Base-by-base conservation (phyloP, 345 rosid genomes). In the Eucalyptus lansdowneana region DNA sequence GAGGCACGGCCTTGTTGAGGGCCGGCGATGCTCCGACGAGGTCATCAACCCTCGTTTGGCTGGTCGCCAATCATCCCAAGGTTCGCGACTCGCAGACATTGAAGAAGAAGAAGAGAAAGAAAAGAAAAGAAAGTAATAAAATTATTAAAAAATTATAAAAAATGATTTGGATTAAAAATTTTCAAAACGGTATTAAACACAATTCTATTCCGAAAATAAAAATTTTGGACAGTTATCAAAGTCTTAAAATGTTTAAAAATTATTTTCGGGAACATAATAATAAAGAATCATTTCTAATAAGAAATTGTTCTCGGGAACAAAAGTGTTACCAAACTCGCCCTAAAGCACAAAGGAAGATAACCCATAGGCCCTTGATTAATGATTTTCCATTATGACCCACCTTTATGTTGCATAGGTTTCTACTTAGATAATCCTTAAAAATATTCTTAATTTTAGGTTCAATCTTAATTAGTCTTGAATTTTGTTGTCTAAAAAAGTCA, bases 1-100 rank as follows among this genome's bases (percentile, higher is more conserved):
- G 4, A 53, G 2, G 56, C 56, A 53, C 1, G 0, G 24, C 56
- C 24, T 53, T 2, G 10, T 21, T 3, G 1, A 8, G 56, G 56
- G 56, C 4, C 24, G 0, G 1, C 0, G 4, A 53, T 53, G 24
- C 24, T 19, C 4, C 1, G 10, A 2, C 0, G 1, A 53, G 56
- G 24, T 53, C 2, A 1, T 53, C 56, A 2, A 4, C 24, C 56
- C 56, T 53, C 9, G 5, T 53, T 0, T 53, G 1, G 56, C 24
- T 0, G 10, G 2, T 53, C 10, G 0, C 9, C 4, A 0, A 4
- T 53, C 56, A 53, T 53, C 24, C 9, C 56, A 53, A 53, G 56
- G 56, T 4, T 53, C 0, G 56, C 0, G 0, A 53, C 4, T 0
- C 5, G 1, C 0, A 19, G 1, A 53, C 10, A 2, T 53, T 53